Evolutionary conservation across 139 green algal genomes (phyloP).

Genomic region (Chlorella sorokiniana): DNA sequence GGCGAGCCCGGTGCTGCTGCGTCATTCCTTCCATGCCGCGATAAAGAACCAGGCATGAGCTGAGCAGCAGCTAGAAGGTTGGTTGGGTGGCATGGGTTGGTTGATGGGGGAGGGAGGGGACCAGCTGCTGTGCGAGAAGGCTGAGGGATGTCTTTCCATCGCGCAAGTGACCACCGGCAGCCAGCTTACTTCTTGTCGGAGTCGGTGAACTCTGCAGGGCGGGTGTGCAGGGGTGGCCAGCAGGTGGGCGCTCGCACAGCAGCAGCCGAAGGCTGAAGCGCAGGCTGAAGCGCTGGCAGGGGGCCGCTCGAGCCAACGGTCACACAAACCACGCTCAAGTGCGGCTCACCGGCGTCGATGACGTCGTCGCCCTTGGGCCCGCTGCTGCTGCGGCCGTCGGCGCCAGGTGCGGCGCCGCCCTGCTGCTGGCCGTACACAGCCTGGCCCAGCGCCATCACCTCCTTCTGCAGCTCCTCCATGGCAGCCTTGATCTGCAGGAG

Average conservation of each 20-base stretch:
- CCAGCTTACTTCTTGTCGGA: neutral
- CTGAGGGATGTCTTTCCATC: neutral
- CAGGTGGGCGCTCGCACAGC: neutral
- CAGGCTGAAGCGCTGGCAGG: neutral
- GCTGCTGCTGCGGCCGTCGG: constrained; percentile 37
- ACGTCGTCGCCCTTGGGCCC: constrained; percentile 76
- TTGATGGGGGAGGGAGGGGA: neutral
- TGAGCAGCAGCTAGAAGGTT: neutral
- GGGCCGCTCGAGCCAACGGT: neutral
- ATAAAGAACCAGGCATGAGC: too few relatives aligned
- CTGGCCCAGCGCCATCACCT: constrained; percentile 93
- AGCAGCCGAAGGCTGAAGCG: neutral
- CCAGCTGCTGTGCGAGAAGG: neutral
- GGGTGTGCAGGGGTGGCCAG: neutral
- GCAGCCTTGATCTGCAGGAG: constrained; percentile 80
- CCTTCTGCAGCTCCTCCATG: constrained; percentile 90
- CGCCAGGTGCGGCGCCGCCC: constrained; percentile 42
- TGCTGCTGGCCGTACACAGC: constrained; percentile 82
- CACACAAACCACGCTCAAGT: too few relatives aligned
- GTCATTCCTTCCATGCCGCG: neutral
- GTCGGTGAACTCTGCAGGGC: neutral
- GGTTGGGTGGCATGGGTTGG: neutral
- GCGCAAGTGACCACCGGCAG: too few relatives aligned
- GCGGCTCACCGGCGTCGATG: constrained; percentile 87
- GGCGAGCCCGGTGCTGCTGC: neutral